Evolutionary conservation across 352 stramenopile genomes (phyloP), one percentile per base, ranked within the genome.

Genomic region (Thraustochytrium striatum): DNA sequence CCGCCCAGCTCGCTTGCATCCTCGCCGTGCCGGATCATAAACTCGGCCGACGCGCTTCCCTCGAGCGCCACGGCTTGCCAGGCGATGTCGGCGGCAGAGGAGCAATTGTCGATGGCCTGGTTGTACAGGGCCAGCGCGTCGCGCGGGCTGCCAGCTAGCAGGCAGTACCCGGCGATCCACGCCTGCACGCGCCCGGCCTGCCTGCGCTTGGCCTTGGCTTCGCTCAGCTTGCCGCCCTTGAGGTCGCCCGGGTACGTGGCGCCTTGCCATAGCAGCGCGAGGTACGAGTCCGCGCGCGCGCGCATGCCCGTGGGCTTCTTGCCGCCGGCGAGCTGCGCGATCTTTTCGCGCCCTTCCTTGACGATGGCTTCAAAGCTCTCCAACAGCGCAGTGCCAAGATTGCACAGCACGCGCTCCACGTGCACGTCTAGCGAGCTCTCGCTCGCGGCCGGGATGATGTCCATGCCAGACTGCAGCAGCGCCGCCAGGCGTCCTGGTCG

Each of bases 51-150:
- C 7, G 65, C 65, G 36, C 65, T 75, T 7, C 65, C 65, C 30
- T 75, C 65, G 50, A 75, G 65, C 2, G 65, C 65, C 13, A 75
- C 52, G 32, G 65, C 65, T 5, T 75, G 65, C 65, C 65, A 75
- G 32, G 25, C 11, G 9, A 2, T 32, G 50, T 75, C 65, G 13
- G 19, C 43, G 32, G 32, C 65, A 5, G 50, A 43, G 44, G 65
- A 28, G 47, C 65, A 75, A 21, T 8, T 61, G 32, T 32, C 32
- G 36, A 75, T 75, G 16, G 65, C 65, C 21, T 30, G 30, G 30
- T 75, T 75, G 36, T 70, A 68, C 11, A 62, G 35, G 21, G 65
- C 52, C 5, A 75, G 39, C 11, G 65, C 65, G 39, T 75, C 65
- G 28, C 61, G 65, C n/a, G 65, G 65, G 25, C 41, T 28, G 13